Percentiles rank a stretch among this genome's conserved stretches.
phyloP scores from a whole-genome alignment of 306 rosid species.

The Senna tora region DNA sequence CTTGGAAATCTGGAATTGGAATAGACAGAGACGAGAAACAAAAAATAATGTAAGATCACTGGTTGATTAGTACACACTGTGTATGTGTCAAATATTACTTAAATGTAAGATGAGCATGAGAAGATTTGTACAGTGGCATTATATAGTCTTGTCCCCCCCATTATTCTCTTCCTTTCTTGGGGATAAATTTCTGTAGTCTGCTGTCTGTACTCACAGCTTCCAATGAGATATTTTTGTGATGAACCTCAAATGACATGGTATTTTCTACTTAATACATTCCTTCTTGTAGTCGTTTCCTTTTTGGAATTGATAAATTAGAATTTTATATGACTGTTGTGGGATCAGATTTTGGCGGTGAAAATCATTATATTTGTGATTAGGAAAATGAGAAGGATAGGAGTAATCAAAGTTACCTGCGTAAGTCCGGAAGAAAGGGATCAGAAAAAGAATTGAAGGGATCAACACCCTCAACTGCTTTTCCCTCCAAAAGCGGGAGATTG shows the following conservation, averaged over 20 bases:
- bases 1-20: conserved; percentile 33
- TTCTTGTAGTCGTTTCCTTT: background rate
- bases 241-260: conserved; percentile 2
- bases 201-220: conserved; percentile 10
- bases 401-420: background rate
- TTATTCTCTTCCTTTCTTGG: background rate
- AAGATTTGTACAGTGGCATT: conserved; percentile 24
- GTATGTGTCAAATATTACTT: conserved; percentile 29
- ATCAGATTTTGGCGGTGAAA: background rate
- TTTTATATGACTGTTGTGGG: background rate
- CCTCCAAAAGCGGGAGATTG: background rate
- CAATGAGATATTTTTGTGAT: background rate
- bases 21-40: conserved; percentile 3
- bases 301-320: background rate
- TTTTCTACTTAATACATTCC: conserved; percentile 4
- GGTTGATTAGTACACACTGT: conserved; percentile 16
- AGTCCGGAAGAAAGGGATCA: background rate
- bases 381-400: background rate
- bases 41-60: conserved; percentile 3
- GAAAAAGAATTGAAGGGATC: background rate
- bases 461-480: background rate
- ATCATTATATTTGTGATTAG: background rate
- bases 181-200: background rate
- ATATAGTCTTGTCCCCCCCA: background rate
- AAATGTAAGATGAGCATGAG: conserved; percentile 5